phyloP scores from a whole-genome alignment of 192 early-diverging fungal species.

The Pilaira anomala region DNA sequence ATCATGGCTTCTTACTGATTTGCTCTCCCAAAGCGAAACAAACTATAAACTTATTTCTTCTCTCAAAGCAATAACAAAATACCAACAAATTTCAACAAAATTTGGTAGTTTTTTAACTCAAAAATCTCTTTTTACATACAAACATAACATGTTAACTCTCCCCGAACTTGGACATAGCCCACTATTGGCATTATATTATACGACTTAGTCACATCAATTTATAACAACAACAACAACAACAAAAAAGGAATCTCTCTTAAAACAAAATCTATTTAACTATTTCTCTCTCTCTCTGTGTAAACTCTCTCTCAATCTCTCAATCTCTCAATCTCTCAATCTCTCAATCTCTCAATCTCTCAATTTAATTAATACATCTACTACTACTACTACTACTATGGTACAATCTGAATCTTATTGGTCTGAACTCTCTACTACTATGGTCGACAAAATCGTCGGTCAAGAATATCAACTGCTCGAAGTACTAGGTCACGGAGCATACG shows the following conservation, averaged over 20 bases:
- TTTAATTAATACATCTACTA: too few species aligned
- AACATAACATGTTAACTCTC: conserved; percentile 11
- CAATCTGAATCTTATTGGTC: conserved; percentile 19
- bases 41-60: not conserved
- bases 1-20: conserved; percentile 19
- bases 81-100: conserved; percentile 7
- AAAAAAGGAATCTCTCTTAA: too few species aligned
- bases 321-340: too few species aligned
- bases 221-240: too few species aligned
- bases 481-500: conserved; percentile 72
- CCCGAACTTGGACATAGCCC: not conserved
- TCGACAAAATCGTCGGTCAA: conserved; percentile 30
- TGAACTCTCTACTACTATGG: conserved; percentile 25
- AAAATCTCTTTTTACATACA: conserved; percentile 5
- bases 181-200: conserved; percentile 2
- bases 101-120: not conserved
- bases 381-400: too few species aligned
- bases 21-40: conserved; percentile 3
- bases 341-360: too few species aligned
- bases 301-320: too few species aligned
- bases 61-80: conserved; percentile 7
- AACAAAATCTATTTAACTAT: too few species aligned
- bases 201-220: too few species aligned
- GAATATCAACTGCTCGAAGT: conserved; percentile 47
- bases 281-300: too few species aligned